Percentiles rank a stretch among this genome's conserved stretches.
Conservation (phyloP, 106 monocot genomes). For the Dendrobium huoshanense region DNA sequence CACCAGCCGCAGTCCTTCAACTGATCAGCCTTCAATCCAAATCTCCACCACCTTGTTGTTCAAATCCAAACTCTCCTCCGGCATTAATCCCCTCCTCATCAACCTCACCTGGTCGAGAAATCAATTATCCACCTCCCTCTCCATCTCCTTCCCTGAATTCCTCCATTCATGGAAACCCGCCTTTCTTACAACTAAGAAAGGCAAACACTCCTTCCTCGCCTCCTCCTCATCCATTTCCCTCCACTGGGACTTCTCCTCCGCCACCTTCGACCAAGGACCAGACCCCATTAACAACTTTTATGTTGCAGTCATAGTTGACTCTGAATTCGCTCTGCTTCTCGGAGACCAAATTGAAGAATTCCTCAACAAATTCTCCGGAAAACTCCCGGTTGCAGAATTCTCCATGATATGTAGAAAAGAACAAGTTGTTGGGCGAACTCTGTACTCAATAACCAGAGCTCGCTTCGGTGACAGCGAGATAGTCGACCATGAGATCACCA, state of each 20-base stretch:
- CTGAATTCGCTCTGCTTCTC: conserved; percentile 30
- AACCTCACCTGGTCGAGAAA: conserved; percentile 53
- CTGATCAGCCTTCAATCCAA: conserved; percentile 2
- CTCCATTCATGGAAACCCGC: neutral
- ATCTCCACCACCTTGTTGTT: conserved; percentile 45
- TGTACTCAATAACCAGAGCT: conserved; percentile 27
- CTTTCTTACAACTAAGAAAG: conserved; percentile 24
- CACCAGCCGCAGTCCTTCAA: neutral
- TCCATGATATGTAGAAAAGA: conserved; percentile 32
- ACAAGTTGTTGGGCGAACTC: conserved; percentile 16
- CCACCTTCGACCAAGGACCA: conserved; percentile 25
- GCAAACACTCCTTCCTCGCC: conserved; percentile 16
- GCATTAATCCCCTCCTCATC: conserved; percentile 38
- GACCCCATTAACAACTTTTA: conserved; percentile 54
- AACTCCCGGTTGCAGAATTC: conserved; percentile 9
- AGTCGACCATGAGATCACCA: conserved; percentile 40
- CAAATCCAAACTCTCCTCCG: conserved; percentile 26
- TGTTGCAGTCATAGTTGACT: conserved; percentile 24
- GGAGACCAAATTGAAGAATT: conserved; percentile 22
- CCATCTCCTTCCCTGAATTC: conserved; percentile 24
- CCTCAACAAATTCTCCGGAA: conserved; percentile 3
- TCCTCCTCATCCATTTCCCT: conserved; percentile 14
- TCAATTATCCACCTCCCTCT: conserved; percentile 31
- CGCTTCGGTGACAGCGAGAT: conserved; percentile 24
- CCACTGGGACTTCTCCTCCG: conserved; percentile 52